Evolutionary conservation across 805 yeast genomes (phyloP), one percentile per base, ranked within the genome.

Genomic region (Nematodospora valgi): DNA sequence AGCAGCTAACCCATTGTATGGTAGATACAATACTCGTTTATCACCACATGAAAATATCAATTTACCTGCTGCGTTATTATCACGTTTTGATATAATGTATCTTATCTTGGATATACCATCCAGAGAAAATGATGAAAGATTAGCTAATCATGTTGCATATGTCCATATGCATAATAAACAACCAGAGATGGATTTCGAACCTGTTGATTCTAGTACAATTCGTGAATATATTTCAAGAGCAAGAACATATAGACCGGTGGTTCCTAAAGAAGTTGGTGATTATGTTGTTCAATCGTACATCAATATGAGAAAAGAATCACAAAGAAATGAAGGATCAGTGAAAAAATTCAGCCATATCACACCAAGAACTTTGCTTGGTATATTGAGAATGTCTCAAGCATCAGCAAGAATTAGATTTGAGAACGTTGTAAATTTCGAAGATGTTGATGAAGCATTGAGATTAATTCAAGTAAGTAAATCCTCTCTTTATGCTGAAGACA

Each of bases 1-100:
- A 0, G 98, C 98, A 20, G 98, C 98, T n/a, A 93, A 93, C 66
- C 98, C 98, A 13, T 68, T 89, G 23, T 89, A 85, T 56, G 98
- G 98, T 38, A 76, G 98, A 44, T 93, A 93, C 64, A 91, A 93
- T 61, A 85, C 96, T 23, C 74, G 78, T 43, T 62, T 91, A 39
- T 84, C 96, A 6, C 97, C 98, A 3, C 81, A 88, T 44, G 96
- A 93, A 52, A 93, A 93, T 62, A 91, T 93, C 58, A 93, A 93
- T 54, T 70, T 93, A 40, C 98, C 98, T 5, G 97, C 98, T 0
- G 98, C 98, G 0, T 70, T 93, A 48, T 69, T 93, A 34, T 91
- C 98, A 23, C 82, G 98, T 66, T 93, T 93, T 59, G 98, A 93
- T 62, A 73, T 93, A 32, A 64, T 93, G 62, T 93, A 83, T 58